A percentile compares a stretch with the other conserved stretches of the same genome.
These are phyloP conservation scores for Histomonas meleagridis DNA, from an alignment of 208 protist species.

Conservation along the genomic window DNA sequence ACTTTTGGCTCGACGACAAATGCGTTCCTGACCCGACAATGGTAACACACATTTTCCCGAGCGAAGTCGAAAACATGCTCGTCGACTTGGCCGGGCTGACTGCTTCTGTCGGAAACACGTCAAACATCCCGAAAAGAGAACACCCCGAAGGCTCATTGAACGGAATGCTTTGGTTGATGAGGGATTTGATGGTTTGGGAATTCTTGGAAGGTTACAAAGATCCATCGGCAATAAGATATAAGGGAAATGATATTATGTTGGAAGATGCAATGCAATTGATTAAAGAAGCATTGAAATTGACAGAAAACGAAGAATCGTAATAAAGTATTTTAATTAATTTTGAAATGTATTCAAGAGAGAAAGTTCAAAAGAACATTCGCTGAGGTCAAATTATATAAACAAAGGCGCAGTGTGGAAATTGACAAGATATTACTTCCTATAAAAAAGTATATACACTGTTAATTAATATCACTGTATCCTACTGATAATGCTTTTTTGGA, in stretches of 20 bases:
- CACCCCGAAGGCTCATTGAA: neutral
- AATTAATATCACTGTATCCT: too few species aligned
- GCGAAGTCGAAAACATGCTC: neutral
- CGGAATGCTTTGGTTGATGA: neutral
- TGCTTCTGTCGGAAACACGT: neutral
- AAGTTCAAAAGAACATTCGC: too few species aligned
- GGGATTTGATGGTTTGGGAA: neutral
- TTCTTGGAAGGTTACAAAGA: neutral
- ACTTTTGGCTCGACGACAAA: neutral
- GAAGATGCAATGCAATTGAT: neutral
- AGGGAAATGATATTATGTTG: neutral
- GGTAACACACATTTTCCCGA: neutral
- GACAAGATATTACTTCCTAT: too few species aligned
- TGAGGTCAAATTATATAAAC: too few species aligned
- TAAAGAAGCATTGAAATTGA: neutral
- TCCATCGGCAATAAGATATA: neutral
- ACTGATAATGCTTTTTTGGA: too few species aligned
- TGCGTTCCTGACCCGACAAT: neutral
- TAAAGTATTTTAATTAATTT: too few species aligned
- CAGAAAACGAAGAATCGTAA: neutral
- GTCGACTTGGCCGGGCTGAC: neutral
- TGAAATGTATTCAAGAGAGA: too few species aligned
- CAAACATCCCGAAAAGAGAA: neutral
- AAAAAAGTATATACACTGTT: too few species aligned
- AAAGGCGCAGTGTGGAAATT: too few species aligned